Evolutionary conservation across 2,329 filamentous ascomycete species (phyloP), one percentile per base, ranked within the genome.

Genomic region (Stachybotrys chartarum): DNA sequence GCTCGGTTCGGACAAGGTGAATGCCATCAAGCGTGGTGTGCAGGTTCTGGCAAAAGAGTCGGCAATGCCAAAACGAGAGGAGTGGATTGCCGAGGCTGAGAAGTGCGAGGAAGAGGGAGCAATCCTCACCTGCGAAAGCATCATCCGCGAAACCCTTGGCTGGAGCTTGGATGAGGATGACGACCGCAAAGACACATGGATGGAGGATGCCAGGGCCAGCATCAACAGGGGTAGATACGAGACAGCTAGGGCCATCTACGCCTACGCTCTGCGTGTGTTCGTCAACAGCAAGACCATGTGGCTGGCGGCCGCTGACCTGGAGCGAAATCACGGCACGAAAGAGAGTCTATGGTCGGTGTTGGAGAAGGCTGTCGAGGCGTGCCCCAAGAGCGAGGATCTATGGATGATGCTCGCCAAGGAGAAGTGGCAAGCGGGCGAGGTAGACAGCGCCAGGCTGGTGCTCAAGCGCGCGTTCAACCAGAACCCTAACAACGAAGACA

Each of bases 391-490:
- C 62, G 92, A 97, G 70, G 87, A 91, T 18, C 76, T 99, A 18
- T 99, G 94, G 94, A 87, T 99, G 80, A 88, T 95, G 78, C 86
- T 97, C 54, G 94, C 93, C 42, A 90, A 93, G 72, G 94, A 97
- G 75, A 96, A 92, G 68, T 94, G 91, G 90, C 84, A 94, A 66
- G 84, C 88, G 3, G 91, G 91, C 52, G 87, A 96, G 64, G 85
- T 96, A 49, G 87, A 96, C 67, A 90, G 90, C 59, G 92, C 94
- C 12, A 84, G 94, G 55, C 80, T 85, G 58, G 91, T 97, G 1
- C 83, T 99, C 16, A 93, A 86, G 31, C 84, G 87, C 59, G 94
- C 93, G 6, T 99, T 99, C 78, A 87, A 93, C 63, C 90, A 96
- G 68, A 95, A 97, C 64, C 91, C 91, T 1, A 92, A 95, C 70